Percentiles rank a stretch among this genome's conserved stretches.
Conservation (phyloP, 176 grass and related monocot species). For the Oropetium thomaeum region DNA sequence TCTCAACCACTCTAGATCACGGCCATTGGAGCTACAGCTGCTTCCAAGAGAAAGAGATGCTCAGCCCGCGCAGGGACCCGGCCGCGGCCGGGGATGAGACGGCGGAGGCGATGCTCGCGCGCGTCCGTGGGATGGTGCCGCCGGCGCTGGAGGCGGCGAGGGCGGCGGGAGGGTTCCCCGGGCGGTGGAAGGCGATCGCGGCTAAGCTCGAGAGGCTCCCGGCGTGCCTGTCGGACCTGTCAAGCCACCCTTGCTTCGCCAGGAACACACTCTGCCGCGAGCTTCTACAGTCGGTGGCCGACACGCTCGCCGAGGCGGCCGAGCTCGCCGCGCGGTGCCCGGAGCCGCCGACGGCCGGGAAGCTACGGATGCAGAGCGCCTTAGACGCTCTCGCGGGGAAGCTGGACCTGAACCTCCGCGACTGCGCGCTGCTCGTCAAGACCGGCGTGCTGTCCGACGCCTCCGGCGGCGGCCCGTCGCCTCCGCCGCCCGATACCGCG, state of each 20-base stretch:
- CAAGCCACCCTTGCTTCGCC: constrained; percentile 84
- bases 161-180: constrained; percentile 36
- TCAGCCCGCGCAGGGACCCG: constrained; percentile 23
- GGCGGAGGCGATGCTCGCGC: constrained; percentile 46
- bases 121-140: constrained; percentile 45
- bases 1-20: constrained; percentile 33
- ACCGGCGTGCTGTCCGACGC: constrained; percentile 74
- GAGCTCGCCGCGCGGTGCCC: constrained; percentile 42
- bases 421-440: constrained; percentile 86
- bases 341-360: constrained; percentile 28
- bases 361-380: constrained; percentile 83
- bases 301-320: constrained; percentile 50
- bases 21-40: neutral
- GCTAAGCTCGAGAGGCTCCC: constrained; percentile 55
- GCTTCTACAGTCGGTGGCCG: constrained; percentile 67
- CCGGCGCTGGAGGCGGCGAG: constrained; percentile 24
- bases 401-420: constrained; percentile 73
- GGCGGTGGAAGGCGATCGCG: constrained; percentile 68
- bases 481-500: neutral
- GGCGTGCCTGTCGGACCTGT: constrained; percentile 68
- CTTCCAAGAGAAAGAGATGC: constrained; percentile 1
- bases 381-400: constrained; percentile 67
- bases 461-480: constrained; percentile 6
- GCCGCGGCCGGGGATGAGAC: constrained; percentile 23
- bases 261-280: constrained; percentile 74